These are phyloP conservation scores for Penicillium argentinense DNA, from an alignment of 495 filamentous ascomycete species.

Conservation along the genomic window DNA sequence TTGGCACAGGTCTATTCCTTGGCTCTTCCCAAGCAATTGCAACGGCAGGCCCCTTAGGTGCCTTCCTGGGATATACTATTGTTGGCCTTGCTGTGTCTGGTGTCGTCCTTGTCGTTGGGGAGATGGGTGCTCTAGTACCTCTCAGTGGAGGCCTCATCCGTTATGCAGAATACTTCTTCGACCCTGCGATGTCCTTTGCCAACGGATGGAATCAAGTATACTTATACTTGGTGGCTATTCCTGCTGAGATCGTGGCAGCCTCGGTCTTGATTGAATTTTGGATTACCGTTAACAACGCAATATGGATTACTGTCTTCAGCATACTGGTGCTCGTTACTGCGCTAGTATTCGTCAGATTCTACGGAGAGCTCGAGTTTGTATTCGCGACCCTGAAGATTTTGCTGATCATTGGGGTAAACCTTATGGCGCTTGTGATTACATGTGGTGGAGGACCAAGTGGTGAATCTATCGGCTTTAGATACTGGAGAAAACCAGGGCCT, in stretches of 20 bases:
- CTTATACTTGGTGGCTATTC: background rate
- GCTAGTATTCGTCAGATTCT: conserved; percentile 42
- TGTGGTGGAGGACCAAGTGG: conserved; percentile 20
- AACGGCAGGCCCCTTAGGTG: too few relatives aligned
- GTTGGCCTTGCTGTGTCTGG: too few relatives aligned
- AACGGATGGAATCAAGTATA: background rate
- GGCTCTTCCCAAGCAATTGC: conserved; percentile 55
- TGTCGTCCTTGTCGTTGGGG: conserved; percentile 21
- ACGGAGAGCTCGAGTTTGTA: conserved; percentile 47
- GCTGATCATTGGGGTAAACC: conserved; percentile 47
- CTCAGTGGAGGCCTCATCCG: conserved; percentile 22
- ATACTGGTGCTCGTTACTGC: conserved; percentile 45
- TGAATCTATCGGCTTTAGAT: conserved; percentile 18
- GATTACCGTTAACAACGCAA: background rate
- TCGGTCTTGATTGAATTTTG: background rate
- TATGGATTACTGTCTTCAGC: background rate
- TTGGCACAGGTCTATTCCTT: conserved; percentile 29
- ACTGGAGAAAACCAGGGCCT: conserved; percentile 24
- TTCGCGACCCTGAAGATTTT: conserved; percentile 47
- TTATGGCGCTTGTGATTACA: conserved; percentile 41
- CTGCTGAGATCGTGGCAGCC: background rate
- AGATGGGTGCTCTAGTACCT: conserved; percentile 24
- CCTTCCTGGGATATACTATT: too few relatives aligned
- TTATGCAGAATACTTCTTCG: background rate
- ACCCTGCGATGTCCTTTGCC: background rate